phyloP scores from a whole-genome alignment of 2,329 filamentous ascomycete genomes.

The Helicocarpus griseus region DNA sequence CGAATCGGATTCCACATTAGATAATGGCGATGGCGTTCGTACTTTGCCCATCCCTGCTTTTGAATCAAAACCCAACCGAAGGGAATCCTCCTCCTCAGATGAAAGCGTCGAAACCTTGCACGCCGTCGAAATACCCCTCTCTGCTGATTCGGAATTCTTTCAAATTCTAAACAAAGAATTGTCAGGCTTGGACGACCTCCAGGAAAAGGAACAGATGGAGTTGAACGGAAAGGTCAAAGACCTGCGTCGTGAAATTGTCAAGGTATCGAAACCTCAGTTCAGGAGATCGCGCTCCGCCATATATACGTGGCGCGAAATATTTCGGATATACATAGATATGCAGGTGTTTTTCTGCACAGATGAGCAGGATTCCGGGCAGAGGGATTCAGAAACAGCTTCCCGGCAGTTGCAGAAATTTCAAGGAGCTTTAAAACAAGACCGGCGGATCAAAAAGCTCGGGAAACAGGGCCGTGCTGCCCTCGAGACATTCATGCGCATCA shows the following conservation, averaged over 20 bases:
- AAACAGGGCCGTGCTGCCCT: conserved; percentile 55
- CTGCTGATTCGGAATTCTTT: conserved; percentile 73
- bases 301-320: conserved; percentile 68
- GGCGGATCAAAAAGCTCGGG: conserved; percentile 48
- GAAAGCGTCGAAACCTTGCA: conserved; percentile 17
- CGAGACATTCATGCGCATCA: conserved; percentile 60
- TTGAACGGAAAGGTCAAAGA: conserved; percentile 54
- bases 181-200: conserved; percentile 56
- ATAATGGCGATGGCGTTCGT: not conserved
- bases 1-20: not conserved
- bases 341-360: conserved; percentile 73
- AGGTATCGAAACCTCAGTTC: conserved; percentile 52
- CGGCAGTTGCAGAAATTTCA: conserved; percentile 64
- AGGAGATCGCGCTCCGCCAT: conserved; percentile 55
- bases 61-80: not conserved
- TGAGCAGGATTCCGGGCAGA: conserved; percentile 59
- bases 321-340: conserved; percentile 70
- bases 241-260: conserved; percentile 56
- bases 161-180: conserved; percentile 63
- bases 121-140: conserved; percentile 63
- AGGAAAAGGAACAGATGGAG: conserved; percentile 54
- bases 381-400: conserved; percentile 56
- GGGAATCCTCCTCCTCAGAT: not conserved
- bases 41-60: not conserved
- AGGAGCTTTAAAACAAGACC: conserved; percentile 41